Base-by-base conservation (phyloP, 495 filamentous ascomycete genomes). In the Bacidia rubella region DNA sequence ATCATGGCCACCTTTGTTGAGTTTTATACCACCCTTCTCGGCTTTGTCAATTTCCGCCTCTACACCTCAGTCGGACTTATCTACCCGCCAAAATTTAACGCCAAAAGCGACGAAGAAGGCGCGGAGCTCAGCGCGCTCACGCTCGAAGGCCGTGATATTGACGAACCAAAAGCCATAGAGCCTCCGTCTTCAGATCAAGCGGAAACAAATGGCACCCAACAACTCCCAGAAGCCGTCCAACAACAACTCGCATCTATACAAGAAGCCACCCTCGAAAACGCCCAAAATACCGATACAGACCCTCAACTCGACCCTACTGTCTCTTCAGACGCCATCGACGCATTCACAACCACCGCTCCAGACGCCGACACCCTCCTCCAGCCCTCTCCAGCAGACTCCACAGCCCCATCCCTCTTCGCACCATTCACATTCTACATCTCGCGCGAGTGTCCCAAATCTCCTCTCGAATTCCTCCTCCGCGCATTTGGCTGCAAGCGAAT, bases 1-100 rank as follows among this genome's bases (percentile, higher is more conserved):
- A 96, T 98, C 64, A 98, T 98, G 92, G 88, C 85, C 40, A 98
- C 93, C 1, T 98, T 98, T 63, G 85, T 98, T 48, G 90, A 98
- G 60, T 97, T 98, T 68, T 98, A 98, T 73, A 92, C 89, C 47
- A 97, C 92, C 2, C 73, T 98, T 11, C 72, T 98, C 10, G 85
- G 93, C 44, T 98, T 97, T 57, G 85, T 97, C 63, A 95, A 97
- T 72, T 98, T 84, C 73, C 71, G 87, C 48, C 74, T 98, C 22
- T 98, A 95, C 67, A 95, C 90, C 0, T 80, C 85, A 0, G 73
- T 93, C 55, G 93, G 93, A 2, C 65, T 97, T 40, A 82, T 94
- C 47, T 98, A 98, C 60, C 92, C 92, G 9, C 92, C 92, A 19
- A 93, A 86, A 69, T 95, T 98, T 57, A 86, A 95, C 65, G 75